Base-by-base conservation (phyloP, 345 rosid species). In the Iberis pinnata region DNA sequence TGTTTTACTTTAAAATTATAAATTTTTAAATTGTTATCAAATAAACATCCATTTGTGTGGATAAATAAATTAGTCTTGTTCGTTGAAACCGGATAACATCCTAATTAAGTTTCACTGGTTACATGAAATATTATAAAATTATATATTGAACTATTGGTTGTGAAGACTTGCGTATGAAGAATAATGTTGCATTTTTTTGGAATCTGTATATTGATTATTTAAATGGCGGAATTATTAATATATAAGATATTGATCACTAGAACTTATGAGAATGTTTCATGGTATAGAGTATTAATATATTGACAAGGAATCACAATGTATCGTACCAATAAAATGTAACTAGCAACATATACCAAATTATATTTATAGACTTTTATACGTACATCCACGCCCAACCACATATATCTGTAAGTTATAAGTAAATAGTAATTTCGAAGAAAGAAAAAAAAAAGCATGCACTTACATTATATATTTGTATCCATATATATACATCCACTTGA, bases 371-470 rank as follows among this genome's bases (percentile, higher is more conserved):
- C 38, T 32, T 32, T 25, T 25, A n/a, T n/a, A n/a, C n/a, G n/a
- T n/a, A 26, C 42, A 43, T 58, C 15, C 64, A 43, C 43, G 43
- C 41, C 63, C 19, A 59, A 51, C 49, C 41, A 18, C 26, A 19
- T 44, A 50, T 35, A 50, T 63, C 38, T 39, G 29, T 41, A 49
- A 56, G 42, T 65, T 49, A 17, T 43, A 41, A 56, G 33, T 45
- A 65, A 17, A 65, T 33, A 42, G 45, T n/a, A n/a, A n/a, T 40
- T 41, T 56, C 31, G 18, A 32, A 45, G 61, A 63, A 54, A 13
- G 13, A 24, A 48, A 63, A 64, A 46, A 24, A 48, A 63, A 64
- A 46, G 38, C 9, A 56, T 49, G 53, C 63, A 49, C 45, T 41
- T 42, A 32, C 51, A 49, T 47, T 59, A 38, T 59, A 53, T 50